phyloP scores from a whole-genome alignment of 768 basidiomycete species.

The Gelatoporia subvermispora region DNA sequence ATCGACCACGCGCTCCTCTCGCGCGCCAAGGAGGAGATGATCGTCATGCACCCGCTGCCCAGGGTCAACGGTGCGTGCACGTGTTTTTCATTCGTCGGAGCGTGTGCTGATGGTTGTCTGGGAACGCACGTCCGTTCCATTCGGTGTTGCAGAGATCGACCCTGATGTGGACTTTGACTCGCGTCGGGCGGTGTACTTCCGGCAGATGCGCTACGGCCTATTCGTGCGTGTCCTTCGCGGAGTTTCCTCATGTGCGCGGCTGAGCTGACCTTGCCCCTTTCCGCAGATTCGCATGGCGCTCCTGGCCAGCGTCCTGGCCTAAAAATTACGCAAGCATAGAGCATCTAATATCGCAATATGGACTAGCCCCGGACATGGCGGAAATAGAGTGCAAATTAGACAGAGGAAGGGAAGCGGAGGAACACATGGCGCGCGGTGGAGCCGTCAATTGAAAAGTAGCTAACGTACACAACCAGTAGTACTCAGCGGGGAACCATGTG shows the following conservation, averaged over 20 bases:
- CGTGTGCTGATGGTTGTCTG: not conserved
- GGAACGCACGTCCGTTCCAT: not conserved
- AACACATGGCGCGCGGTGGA: no score
- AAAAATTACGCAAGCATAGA: not conserved
- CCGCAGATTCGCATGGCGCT: conserved; percentile 49
- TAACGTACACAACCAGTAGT: no score
- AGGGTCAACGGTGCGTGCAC: conserved; percentile 69
- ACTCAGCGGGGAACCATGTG: no score
- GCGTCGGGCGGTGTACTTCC: conserved; percentile 92
- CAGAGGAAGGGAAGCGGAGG: no score
- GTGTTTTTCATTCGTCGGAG: not conserved
- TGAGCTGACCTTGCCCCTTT: not conserved
- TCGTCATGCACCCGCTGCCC: conserved; percentile 99
- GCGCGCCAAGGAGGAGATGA: conserved; percentile 93
- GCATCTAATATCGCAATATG: no score
- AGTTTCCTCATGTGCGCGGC: not conserved
- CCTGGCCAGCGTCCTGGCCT: conserved; percentile 41
- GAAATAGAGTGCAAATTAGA: no score
- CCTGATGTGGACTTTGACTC: conserved; percentile 97
- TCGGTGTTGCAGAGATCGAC: conserved; percentile 77
- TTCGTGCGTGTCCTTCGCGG: conserved; percentile 60
- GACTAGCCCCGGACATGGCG: no score
- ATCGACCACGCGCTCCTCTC: conserved; percentile 93
- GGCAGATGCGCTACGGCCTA: conserved; percentile 97
- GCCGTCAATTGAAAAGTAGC: no score